These are phyloP conservation scores for Backusella luteola DNA, from an alignment of 192 early-diverging fungal genomes.

Conservation along the genomic window DNA sequence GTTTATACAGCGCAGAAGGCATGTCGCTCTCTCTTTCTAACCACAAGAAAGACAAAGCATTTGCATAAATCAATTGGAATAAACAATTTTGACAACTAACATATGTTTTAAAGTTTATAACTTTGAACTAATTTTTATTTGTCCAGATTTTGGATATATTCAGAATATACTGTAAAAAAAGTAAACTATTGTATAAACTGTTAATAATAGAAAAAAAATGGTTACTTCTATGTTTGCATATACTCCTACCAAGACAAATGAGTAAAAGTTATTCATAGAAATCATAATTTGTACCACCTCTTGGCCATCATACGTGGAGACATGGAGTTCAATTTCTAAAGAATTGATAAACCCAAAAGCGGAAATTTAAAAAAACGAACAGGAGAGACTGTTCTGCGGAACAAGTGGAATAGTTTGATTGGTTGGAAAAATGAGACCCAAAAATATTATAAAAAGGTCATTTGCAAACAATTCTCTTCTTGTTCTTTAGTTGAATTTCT, in stretches of 20 bases:
- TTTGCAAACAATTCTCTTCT: neutral
- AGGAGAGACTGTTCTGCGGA: neutral
- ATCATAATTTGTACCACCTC: neutral
- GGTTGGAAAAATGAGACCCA: neutral
- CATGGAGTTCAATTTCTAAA: neutral
- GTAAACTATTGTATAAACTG: neutral
- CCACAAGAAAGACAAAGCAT: neutral
- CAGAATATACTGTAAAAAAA: neutral
- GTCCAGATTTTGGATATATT: neutral
- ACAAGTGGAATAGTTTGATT: constrained; percentile 20
- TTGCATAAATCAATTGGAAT: neutral
- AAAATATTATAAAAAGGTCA: neutral
- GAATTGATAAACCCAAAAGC: neutral
- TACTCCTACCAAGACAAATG: neutral
- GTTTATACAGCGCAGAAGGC: neutral
- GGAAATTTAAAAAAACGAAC: constrained; percentile 4
- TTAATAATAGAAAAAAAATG: neutral
- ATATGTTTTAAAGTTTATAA: neutral
- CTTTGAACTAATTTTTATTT: neutral
- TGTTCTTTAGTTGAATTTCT: constrained; percentile 16
- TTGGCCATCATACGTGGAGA: neutral
- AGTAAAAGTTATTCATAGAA: neutral
- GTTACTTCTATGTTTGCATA: neutral
- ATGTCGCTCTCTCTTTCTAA: neutral
- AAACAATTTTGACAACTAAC: neutral